Evolutionary conservation across 306 rosid species (phyloP), one percentile per base, ranked within the genome.

Genomic region (Medicago arabica): DNA sequence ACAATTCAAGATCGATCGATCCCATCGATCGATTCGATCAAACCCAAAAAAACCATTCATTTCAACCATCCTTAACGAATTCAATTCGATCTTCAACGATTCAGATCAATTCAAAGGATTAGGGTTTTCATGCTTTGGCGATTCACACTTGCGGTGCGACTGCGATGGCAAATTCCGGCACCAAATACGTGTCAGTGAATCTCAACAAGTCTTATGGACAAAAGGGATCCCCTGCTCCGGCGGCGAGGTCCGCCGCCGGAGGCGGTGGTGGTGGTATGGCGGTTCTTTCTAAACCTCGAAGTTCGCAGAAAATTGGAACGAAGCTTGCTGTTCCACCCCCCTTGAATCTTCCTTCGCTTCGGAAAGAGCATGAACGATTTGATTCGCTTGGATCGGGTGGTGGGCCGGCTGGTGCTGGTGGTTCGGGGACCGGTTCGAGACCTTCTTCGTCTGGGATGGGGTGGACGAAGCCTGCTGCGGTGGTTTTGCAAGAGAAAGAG

Each of bases 241-340:
- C 87, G 9, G 3, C 55, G 46, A 81, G 97, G 18, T 83, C 92
- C 31, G 72, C 85, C 60, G 38, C 38, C 38, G 38, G 38, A 34
- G 78, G 57, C 50, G 60, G 61, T 1, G 84, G 80, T 7, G 96
- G 91, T 21, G 95, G 93, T 41, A 85, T 92, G 87, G 92, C 90
- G 89, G 92, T 83, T 36, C 89, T 90, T n/a, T 85, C 95, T 1
- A 85, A 96, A 86, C 98, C 98, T 64, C 88, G 98, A 10, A 95
- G 97, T 58, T 91, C 96, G 19, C 97, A 95, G 69, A 95, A 95
- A 83, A 83, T 86, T 75, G 97, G 90, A 88, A 57, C 93, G 75
- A 95, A 92, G 86, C 98, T 95, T 83, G 89, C 97, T 46, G 93
- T 95, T 83, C 98, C 98, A 58, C 91, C 98, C 97, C 98, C 98